Evolutionary conservation across 352 stramenopile genomes (phyloP).

Genomic region (Plasmopara halstedii): DNA sequence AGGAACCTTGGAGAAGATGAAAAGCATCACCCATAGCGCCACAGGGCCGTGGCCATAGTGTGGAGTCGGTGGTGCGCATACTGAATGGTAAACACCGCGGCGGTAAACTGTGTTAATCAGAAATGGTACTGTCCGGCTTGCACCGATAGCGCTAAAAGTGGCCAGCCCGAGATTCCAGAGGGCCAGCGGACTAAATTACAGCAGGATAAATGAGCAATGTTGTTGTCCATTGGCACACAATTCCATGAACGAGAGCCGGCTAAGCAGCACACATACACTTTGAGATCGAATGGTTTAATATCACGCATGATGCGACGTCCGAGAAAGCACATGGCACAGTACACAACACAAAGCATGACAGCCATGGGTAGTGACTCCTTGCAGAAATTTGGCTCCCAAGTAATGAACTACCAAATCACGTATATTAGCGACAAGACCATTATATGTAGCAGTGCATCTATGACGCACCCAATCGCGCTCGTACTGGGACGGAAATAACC

Average conservation of each 20-base stretch:
- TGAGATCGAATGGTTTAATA: constrained; percentile 71
- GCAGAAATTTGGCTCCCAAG: constrained; percentile 64
- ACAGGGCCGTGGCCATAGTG: constrained; percentile 67
- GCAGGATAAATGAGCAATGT: not conserved
- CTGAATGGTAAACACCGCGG: constrained; percentile 74
- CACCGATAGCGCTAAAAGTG: constrained; percentile 76
- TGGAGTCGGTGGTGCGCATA: constrained; percentile 58
- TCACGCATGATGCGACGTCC: constrained; percentile 73
- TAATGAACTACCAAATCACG: constrained; percentile 31
- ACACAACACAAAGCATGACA: constrained; percentile 52
- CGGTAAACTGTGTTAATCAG: constrained; percentile 76
- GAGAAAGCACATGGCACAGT: constrained; percentile 71
- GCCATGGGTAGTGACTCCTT: constrained; percentile 52
- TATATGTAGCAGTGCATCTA: not conserved
- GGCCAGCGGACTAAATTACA: constrained; percentile 36
- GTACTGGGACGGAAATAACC: constrained; percentile 65
- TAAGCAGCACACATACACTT: constrained; percentile 34
- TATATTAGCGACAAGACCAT: constrained; percentile 4
- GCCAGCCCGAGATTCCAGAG: constrained; percentile 77
- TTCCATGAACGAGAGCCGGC: constrained; percentile 9
- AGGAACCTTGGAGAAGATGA: constrained; percentile 87
- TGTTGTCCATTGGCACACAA: constrained; percentile 6
- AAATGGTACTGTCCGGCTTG: constrained; percentile 66
- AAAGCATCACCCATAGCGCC: constrained; percentile 73
- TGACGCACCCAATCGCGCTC: constrained; percentile 61